These are phyloP conservation scores for Aspergillus sp. DNA, from an alignment of 2,329 filamentous ascomycete species.

Conservation along the genomic window DNA sequence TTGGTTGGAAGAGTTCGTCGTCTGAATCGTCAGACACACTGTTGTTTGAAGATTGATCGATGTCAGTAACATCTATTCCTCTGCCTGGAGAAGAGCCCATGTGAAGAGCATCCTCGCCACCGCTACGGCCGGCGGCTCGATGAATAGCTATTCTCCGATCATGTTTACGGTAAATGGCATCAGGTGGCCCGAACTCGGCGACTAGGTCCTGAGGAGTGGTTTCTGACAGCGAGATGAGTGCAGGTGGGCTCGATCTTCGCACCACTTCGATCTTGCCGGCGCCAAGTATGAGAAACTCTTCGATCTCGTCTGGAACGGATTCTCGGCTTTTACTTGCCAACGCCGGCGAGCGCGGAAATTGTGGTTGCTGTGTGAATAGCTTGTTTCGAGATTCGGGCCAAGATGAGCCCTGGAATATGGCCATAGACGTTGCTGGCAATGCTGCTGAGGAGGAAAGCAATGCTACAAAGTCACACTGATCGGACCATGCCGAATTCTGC, in stretches of 20 bases:
- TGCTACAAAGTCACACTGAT: constrained; percentile 76
- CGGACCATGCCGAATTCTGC: constrained; percentile 71
- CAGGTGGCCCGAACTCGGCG: constrained; percentile 86
- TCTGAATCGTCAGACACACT: constrained; percentile 70
- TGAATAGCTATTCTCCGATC: constrained; percentile 89
- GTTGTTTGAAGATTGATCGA: constrained; percentile 73
- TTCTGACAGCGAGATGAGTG: constrained; percentile 76
- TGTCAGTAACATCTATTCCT: constrained; percentile 59
- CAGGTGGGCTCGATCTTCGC: constrained; percentile 66
- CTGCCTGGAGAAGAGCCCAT: constrained; percentile 39
- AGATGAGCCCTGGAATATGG: constrained; percentile 84
- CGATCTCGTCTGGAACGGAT: constrained; percentile 83
- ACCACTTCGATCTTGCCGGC: constrained; percentile 77
- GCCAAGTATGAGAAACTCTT: constrained; percentile 74
- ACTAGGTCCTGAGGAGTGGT: constrained; percentile 92
- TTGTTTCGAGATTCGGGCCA: constrained; percentile 80
- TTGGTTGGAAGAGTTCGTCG: constrained; percentile 57
- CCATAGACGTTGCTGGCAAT: constrained; percentile 79
- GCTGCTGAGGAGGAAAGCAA: constrained; percentile 77
- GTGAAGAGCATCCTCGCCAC: constrained; percentile 34
- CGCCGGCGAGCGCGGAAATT: constrained; percentile 71
- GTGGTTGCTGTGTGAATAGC: constrained; percentile 74
- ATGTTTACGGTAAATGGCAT: constrained; percentile 89
- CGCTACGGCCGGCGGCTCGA: constrained; percentile 35
- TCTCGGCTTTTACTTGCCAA: constrained; percentile 73